Conservation (phyloP, 2,329 filamentous ascomycete species). For the Hymenotorrendiella dingleyae region DNA sequence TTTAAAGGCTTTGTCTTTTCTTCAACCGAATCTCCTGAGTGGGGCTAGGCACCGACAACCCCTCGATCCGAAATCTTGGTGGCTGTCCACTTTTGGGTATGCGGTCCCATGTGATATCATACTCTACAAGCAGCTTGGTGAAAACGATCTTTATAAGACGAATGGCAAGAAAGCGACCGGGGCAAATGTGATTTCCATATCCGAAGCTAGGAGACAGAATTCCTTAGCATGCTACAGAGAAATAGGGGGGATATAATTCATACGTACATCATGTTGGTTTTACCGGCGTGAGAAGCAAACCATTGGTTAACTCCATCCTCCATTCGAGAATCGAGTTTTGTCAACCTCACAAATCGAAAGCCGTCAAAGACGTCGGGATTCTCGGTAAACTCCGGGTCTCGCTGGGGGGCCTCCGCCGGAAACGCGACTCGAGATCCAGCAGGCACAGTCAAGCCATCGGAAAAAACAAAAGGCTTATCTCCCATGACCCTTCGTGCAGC, state of each 20-base stretch:
- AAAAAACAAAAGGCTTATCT: background rate
- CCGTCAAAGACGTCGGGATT: background rate
- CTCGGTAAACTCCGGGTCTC: background rate
- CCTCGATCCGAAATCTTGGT: no score
- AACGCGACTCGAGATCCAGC: background rate
- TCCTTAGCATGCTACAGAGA: no score
- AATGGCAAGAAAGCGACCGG: background rate
- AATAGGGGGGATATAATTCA: no score
- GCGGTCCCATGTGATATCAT: background rate
- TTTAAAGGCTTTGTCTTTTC: no score
- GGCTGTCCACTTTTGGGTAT: no score
- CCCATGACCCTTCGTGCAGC: background rate
- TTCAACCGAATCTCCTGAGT: no score
- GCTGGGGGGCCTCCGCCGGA: background rate
- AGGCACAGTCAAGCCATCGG: background rate
- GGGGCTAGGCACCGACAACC: no score
- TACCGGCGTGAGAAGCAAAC: background rate
- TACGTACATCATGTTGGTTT: background rate
- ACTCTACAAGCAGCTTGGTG: background rate
- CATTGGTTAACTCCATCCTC: background rate
- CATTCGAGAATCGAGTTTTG: background rate
- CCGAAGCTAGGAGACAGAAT: slow-evolving; percentile 16
- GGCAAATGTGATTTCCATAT: background rate
- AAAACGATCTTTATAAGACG: background rate
- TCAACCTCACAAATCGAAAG: background rate